phyloP scores from a whole-genome alignment of 306 rosid species.

The Cicer arietinum region DNA sequence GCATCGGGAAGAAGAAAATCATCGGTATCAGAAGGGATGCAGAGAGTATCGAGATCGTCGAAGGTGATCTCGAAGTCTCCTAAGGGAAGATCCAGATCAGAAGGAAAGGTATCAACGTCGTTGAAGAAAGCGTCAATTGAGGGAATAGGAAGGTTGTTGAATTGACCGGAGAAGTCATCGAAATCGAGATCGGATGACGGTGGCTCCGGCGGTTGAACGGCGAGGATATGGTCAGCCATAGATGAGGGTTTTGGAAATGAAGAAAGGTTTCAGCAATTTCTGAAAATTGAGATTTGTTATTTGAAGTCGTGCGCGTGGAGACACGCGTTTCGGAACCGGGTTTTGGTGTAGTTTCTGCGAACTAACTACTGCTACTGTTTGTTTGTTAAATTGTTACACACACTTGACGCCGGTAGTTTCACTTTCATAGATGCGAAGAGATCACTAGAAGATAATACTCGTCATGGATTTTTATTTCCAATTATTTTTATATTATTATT shows the following conservation, averaged over 20 bases:
- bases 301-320: constrained; percentile 25
- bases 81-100: constrained; percentile 61
- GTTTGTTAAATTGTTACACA: not conserved
- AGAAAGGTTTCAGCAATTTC: constrained; percentile 8
- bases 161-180: constrained; percentile 46
- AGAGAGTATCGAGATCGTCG: constrained; percentile 66
- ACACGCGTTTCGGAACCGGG: constrained; percentile 19
- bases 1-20: constrained; percentile 61
- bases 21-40: constrained; percentile 64
- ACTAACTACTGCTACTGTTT: not conserved
- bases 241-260: constrained; percentile 18
- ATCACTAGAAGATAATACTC: not conserved
- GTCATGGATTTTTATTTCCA: not conserved
- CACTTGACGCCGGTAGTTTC: not conserved
- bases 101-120: constrained; percentile 37
- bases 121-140: constrained; percentile 63
- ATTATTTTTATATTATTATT: not conserved
- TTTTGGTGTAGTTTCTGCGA: not conserved
- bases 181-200: constrained; percentile 34
- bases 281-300: constrained; percentile 3
- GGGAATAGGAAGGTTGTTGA: constrained; percentile 59
- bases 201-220: constrained; percentile 2
- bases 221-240: constrained; percentile 52
- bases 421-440: not conserved
- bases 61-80: constrained; percentile 70